Percentiles rank a stretch among this genome's conserved stretches.
These are phyloP conservation scores for Ceratocystis cubensis DNA, from an alignment of 2,329 filamentous ascomycete genomes.

Conservation along the genomic window DNA sequence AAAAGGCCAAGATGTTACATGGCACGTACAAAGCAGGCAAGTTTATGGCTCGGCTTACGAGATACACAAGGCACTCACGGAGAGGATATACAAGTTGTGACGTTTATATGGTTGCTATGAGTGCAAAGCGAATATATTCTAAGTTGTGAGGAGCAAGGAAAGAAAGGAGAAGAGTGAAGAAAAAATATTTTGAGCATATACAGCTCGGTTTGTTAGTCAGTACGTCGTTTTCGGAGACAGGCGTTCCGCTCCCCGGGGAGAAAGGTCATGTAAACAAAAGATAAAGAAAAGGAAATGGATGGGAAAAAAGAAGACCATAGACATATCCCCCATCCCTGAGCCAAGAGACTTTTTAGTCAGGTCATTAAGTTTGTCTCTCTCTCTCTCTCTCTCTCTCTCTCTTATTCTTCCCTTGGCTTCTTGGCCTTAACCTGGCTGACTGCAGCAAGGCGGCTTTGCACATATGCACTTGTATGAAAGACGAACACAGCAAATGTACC, in stretches of 20 bases:
- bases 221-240: slow-evolving; percentile 6
- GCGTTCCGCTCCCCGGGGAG: slow-evolving; percentile 12
- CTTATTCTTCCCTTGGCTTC: background rate
- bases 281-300: background rate
- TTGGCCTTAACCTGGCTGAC: background rate
- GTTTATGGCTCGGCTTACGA: too few relatives aligned
- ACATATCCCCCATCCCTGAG: background rate
- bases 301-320: background rate
- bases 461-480: background rate
- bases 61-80: too few relatives aligned
- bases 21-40: background rate
- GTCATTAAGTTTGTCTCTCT: background rate
- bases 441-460: background rate
- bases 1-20: background rate
- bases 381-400: background rate
- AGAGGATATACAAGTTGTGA: background rate
- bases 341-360: too few relatives aligned
- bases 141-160: background rate
- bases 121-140: background rate
- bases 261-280: slow-evolving; percentile 1
- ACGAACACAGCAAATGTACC: background rate
- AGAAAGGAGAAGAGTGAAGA: background rate
- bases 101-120: background rate
- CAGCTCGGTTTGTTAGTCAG: background rate
- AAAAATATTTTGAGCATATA: background rate